Conservation (phyloP, 768 basidiomycete genomes). For the Amanita muscaria region DNA sequence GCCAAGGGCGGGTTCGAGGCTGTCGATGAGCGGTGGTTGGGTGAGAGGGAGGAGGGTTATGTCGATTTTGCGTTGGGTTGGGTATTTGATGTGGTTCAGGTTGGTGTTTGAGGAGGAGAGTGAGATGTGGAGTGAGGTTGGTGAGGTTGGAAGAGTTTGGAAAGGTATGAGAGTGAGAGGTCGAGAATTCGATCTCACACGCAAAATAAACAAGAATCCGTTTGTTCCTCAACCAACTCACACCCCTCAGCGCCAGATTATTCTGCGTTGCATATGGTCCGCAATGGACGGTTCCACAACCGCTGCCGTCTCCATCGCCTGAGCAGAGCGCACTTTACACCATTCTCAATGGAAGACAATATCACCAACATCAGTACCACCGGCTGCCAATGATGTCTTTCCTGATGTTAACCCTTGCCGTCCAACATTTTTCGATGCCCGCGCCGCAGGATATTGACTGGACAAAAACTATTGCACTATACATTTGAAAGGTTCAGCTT, state of each 20-base stretch:
- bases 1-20: slow-evolving; percentile 7
- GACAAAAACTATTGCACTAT: slow-evolving; percentile 81
- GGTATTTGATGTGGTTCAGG: slow-evolving; percentile 2
- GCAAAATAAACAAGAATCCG: too few relatives aligned
- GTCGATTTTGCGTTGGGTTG: slow-evolving; percentile 10
- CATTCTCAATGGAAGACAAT: too few relatives aligned
- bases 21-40: slow-evolving; percentile 5
- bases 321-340: too few relatives aligned
- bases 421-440: slow-evolving; percentile 84
- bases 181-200: too few relatives aligned
- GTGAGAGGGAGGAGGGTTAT: slow-evolving; percentile 4
- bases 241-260: too few relatives aligned
- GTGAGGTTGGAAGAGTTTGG: slow-evolving; percentile 3
- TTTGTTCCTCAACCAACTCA: too few relatives aligned
- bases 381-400: too few relatives aligned
- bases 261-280: too few relatives aligned
- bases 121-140: slow-evolving; percentile 11
- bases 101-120: slow-evolving; percentile 10
- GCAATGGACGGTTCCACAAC: too few relatives aligned
- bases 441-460: slow-evolving; percentile 82
- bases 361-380: too few relatives aligned
- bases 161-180: slow-evolving; percentile 11
- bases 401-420: too few relatives aligned
- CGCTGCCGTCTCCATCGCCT: too few relatives aligned
- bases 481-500: slow-evolving; percentile 80